Evolutionary conservation across 106 monocot species (phyloP).

Genomic region (Dendrobium catenatum): DNA sequence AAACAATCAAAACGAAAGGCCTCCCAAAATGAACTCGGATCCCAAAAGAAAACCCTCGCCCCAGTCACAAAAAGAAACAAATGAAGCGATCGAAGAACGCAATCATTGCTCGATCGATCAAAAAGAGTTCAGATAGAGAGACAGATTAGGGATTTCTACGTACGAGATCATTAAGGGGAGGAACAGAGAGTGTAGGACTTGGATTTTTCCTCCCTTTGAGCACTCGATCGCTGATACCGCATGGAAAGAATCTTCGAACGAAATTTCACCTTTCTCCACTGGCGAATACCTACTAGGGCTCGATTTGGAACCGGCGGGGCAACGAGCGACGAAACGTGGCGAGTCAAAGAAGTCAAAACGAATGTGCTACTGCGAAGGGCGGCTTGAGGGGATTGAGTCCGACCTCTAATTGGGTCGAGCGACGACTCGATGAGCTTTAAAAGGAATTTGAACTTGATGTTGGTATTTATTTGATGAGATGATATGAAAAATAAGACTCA

Average conservation of each 20-base stretch:
- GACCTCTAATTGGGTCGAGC: too few relatives aligned
- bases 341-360: conserved; percentile 1
- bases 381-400: too few relatives aligned
- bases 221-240: neutral
- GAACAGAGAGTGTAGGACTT: neutral
- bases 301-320: neutral
- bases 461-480: too few relatives aligned
- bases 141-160: neutral
- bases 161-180: neutral
- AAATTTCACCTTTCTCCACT: neutral
- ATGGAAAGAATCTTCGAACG: neutral
- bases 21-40: neutral
- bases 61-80: too few relatives aligned
- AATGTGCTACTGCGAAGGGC: neutral
- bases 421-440: too few relatives aligned
- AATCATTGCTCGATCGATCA: conserved; percentile 1
- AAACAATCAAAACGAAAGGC: neutral
- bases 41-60: neutral
- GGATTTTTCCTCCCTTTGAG: neutral
- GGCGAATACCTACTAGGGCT: neutral
- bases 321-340: neutral
- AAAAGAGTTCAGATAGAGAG: neutral
- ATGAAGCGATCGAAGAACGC: neutral
- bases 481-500: too few relatives aligned
- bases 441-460: too few relatives aligned